Evolutionary conservation across 2,329 filamentous ascomycete genomes (phyloP).

Genomic region (Fusarium proliferatum): DNA sequence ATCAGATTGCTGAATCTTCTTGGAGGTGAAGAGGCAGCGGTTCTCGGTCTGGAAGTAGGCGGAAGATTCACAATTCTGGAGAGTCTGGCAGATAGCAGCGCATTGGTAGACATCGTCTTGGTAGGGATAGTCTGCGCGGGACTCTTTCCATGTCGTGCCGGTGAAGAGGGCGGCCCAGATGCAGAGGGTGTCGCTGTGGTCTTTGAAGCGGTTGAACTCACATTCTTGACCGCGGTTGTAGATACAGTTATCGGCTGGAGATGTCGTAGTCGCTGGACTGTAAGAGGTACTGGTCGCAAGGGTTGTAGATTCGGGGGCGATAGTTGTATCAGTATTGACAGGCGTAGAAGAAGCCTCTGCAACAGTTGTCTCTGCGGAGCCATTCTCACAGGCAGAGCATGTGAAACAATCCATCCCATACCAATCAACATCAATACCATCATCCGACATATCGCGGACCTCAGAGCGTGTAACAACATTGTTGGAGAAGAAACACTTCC

Average conservation of each 20-base stretch:
- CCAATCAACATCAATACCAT: not conserved
- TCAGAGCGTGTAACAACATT: not conserved
- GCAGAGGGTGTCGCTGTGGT: conserved; percentile 8
- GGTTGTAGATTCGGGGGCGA: not conserved
- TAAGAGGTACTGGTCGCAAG: not conserved
- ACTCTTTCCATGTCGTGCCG: conserved; percentile 1
- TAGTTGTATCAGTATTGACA: not conserved
- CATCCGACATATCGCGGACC: not conserved
- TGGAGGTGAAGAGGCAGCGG: conserved; percentile 10
- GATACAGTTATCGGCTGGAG: not conserved
- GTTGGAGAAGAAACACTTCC: not conserved
- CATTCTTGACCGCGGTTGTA: conserved; percentile 12
- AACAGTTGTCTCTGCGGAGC: not conserved
- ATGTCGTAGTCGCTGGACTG: not conserved
- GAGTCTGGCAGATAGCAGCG: conserved; percentile 8
- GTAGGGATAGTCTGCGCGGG: conserved; percentile 4
- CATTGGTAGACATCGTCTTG: conserved; percentile 17
- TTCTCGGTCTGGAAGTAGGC: conserved; percentile 13
- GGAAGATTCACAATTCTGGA: not conserved
- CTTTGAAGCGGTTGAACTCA: conserved; percentile 11
- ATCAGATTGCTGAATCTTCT: not conserved
- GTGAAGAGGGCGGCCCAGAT: not conserved
- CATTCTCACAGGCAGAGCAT: not conserved
- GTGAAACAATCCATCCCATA: not conserved
- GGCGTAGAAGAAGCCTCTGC: not conserved